A percentile compares a stretch with the other conserved stretches of the same genome.
These are phyloP conservation scores for Penicillium arizonense DNA, from an alignment of 495 filamentous ascomycete species.

Conservation along the genomic window DNA sequence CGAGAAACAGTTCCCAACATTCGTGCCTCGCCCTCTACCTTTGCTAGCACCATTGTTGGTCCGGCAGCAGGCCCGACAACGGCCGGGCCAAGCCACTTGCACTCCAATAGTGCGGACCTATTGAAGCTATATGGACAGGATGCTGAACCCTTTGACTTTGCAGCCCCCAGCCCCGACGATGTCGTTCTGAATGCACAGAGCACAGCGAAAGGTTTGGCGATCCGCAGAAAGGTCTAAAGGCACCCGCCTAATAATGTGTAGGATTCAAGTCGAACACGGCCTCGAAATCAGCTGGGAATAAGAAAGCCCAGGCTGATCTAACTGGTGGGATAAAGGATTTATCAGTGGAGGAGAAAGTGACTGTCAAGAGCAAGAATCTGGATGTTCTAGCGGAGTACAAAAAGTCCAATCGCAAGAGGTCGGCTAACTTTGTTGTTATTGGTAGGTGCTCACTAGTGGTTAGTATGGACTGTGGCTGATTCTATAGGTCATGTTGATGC, in stretches of 20 bases:
- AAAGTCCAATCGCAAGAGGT: conserved; percentile 71
- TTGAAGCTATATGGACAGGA: conserved; percentile 50
- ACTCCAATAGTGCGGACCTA: conserved; percentile 43
- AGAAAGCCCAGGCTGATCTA: conserved; percentile 40
- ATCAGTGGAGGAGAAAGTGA: conserved; percentile 66
- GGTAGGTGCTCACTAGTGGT: conserved; percentile 50
- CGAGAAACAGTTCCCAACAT: conserved; percentile 20
- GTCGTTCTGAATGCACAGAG: conserved; percentile 81
- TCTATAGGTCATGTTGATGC: conserved; percentile 86
- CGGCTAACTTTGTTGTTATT: conserved; percentile 93
- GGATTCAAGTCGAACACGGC: conserved; percentile 49
- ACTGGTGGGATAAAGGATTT: conserved; percentile 55
- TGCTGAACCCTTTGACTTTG: conserved; percentile 65
- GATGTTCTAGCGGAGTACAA: conserved; percentile 81
- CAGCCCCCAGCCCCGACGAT: conserved; percentile 93
- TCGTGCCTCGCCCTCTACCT: conserved; percentile 58
- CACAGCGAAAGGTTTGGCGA: conserved; percentile 73
- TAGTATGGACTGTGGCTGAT: conserved; percentile 8
- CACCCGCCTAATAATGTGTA: conserved; percentile 41
- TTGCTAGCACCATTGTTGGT: conserved; percentile 69
- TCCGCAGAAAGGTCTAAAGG: conserved; percentile 44
- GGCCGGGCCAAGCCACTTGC: conserved; percentile 40
- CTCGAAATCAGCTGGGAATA: conserved; percentile 38
- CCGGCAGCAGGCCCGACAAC: conserved; percentile 23
- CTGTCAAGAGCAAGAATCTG: conserved; percentile 80